Evolutionary conservation across 2,329 filamentous ascomycete genomes (phyloP), one percentile per base, ranked within the genome.

Genomic region (Hortaea sp.): DNA sequence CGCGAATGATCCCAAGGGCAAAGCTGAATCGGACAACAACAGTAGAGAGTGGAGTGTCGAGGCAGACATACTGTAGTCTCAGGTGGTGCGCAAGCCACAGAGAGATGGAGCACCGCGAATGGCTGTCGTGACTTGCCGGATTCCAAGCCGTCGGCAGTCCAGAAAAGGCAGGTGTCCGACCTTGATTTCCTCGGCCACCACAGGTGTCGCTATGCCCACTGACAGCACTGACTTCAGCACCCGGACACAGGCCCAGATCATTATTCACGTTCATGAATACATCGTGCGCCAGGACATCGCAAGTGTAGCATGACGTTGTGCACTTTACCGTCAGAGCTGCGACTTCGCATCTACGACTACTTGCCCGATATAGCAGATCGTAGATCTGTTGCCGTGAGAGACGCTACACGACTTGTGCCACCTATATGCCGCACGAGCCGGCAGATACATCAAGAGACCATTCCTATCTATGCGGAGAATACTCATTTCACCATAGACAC

Each of bases 1-100:
- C 58, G 86, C 86, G 67, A 92, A 92, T n/a, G 85, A 87, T 47
- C 86, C 86, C 0, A 92, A 74, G 1, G 86, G 86, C 2, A 92
- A 77, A 10, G 85, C 84, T 1, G 86, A 89, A 70, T 92, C 86
- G 41, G 86, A 79, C 42, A 90, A 79, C 3, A 92, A 74, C 30
- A 90, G 77, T 34, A 88, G 77, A 53, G 84, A 82, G 65, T 90
- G 86, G 29, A 75, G 61, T 5, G 39, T 34, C 5, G 43, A 27
- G 5, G 39, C 29, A 9, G 43, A 29, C 37, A 39, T 39, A n/a
- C 7, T 20, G 20, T 20, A 20, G 20, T 20, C 20, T 20, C 20
- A 20, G 20, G 20, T 20, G 20, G 20, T 20, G 20, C 4, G 20
- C 20, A 20, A 20, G 20, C 20, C 20, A 20, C 20, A n/a, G 20